Conservation (phyloP, 441 rosid genomes). For the Bruguiera hainesii region DNA sequence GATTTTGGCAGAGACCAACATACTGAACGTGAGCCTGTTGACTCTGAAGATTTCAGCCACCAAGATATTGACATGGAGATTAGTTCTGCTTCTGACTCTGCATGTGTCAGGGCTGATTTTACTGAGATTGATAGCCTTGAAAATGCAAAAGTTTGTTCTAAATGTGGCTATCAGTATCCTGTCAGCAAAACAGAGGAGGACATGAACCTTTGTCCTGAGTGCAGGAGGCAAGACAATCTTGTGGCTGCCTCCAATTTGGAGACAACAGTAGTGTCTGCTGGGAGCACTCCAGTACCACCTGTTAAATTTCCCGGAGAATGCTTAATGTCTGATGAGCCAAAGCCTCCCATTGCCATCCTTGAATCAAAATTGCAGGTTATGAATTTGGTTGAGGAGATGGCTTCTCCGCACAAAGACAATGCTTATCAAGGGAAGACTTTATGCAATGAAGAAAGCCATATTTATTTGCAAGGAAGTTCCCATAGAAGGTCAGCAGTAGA, state of each 20-base stretch:
- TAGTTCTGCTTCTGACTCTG: slow-evolving; percentile 40
- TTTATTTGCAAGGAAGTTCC: slow-evolving; percentile 36
- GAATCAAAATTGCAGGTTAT: slow-evolving; percentile 33
- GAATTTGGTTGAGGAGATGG: slow-evolving; percentile 32
- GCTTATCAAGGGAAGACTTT: slow-evolving; percentile 30
- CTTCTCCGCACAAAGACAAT: slow-evolving; percentile 20
- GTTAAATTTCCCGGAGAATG: slow-evolving; percentile 32
- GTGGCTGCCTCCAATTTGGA: slow-evolving; percentile 28
- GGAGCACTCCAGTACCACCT: slow-evolving; percentile 26
- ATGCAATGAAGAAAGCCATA: slow-evolving; percentile 28
- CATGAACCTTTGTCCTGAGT: slow-evolving; percentile 60
- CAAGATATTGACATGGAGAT: slow-evolving; percentile 38
- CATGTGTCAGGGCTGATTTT: slow-evolving; percentile 39
- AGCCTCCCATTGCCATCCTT: slow-evolving; percentile 20
- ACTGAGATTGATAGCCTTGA: slow-evolving; percentile 46
- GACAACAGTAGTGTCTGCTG: slow-evolving; percentile 28
- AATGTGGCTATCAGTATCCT: slow-evolving; percentile 55
- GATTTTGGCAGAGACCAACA: slow-evolving; percentile 40
- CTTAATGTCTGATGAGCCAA: slow-evolving; percentile 29
- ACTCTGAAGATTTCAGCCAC: slow-evolving; percentile 42
- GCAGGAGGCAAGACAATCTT: slow-evolving; percentile 45
- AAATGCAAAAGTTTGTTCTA: slow-evolving; percentile 47
- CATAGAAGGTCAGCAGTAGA: slow-evolving; percentile 29
- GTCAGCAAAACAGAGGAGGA: slow-evolving; percentile 42
- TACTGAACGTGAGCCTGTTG: slow-evolving; percentile 35